Base-by-base conservation (phyloP, 805 yeast genomes). In the Candida dendrica region DNA sequence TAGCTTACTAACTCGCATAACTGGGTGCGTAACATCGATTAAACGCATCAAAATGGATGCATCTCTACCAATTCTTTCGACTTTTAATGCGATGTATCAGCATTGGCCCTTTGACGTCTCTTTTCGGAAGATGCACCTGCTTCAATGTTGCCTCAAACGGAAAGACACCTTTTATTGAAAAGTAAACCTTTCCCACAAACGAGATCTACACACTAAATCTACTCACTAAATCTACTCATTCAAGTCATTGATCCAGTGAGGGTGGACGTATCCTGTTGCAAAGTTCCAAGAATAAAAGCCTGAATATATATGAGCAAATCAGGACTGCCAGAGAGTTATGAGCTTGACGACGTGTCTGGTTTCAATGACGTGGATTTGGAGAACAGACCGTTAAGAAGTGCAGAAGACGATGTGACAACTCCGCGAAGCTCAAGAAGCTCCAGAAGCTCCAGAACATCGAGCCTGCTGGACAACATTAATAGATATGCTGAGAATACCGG, bases 401-500 rank as follows among this genome's bases (percentile, higher is more conserved):
- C 19, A 20, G 27, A 20, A 6, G 37, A 20, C 13, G 16, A 19
- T 34, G 26, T 17, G 20, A 32, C 34, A 6, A 15, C 34, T 17
- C 19, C 34, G 16, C 10, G 19, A 20, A 20, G 37, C 26, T 20
- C 26, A 24, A 34, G 37, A 34, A 22, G 26, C 6, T 40, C 42
- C 18, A 32, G 37, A 34, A 22, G 26, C 6, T 40, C 42, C 18
- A 32, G 24, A 22, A 46, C 59, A 4, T 67, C 71, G 1, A 48
- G 34, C 8, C 24, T 65, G 6, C 60, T 68, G 41, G 60, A 58
- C n/a, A 55, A 52, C 14, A 58, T 68, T 14, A 60, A 58, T 35
- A 49, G 48, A 9, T 47, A 39, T 42, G 37, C 55, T 17, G 41
- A 41, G n/a, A 11, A 14, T 2, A 31, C 36, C 3, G 39, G 39